phyloP scores from a whole-genome alignment of 2,329 filamentous ascomycete species.

The Colletotrichum sp. region DNA sequence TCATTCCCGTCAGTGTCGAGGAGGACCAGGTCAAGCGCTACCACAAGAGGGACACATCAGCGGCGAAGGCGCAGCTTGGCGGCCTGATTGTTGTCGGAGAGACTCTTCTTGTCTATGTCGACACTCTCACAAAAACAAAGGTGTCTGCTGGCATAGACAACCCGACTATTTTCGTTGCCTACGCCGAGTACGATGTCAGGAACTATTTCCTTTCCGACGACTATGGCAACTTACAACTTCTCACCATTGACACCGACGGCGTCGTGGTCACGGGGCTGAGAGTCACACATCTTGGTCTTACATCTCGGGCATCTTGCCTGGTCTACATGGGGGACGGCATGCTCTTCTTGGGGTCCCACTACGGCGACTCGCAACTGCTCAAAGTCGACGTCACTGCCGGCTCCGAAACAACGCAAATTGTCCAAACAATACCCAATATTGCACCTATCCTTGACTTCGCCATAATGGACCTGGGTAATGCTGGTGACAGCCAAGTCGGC shows the following conservation, averaged over 20 bases:
- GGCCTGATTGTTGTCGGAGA: slow-evolving; percentile 79
- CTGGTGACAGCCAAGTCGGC: slow-evolving; percentile 73
- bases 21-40: slow-evolving; percentile 65
- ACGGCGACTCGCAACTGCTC: slow-evolving; percentile 89
- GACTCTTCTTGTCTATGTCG: slow-evolving; percentile 84
- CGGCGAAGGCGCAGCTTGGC: slow-evolving; percentile 63
- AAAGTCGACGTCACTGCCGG: slow-evolving; percentile 49
- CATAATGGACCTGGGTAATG: slow-evolving; percentile 94
- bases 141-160: slow-evolving; percentile 71
- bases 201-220: slow-evolving; percentile 92
- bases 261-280: slow-evolving; percentile 76
- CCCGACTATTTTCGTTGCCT: slow-evolving; percentile 87
- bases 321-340: slow-evolving; percentile 77
- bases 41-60: slow-evolving; percentile 59
- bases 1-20: slow-evolving; percentile 65
- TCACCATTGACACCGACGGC: slow-evolving; percentile 74
- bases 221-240: slow-evolving; percentile 83
- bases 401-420: slow-evolving; percentile 57
- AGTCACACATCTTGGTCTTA: slow-evolving; percentile 67
- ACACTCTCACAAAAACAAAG: slow-evolving; percentile 73
- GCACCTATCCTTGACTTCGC: slow-evolving; percentile 92
- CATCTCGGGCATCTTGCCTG: slow-evolving; percentile 77
- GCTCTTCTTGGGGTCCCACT: slow-evolving; percentile 89
- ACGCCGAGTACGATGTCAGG: slow-evolving; percentile 82
- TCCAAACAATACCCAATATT: slow-evolving; percentile 84